Conservation (phyloP, 768 basidiomycete genomes). For the Porphyrellus cyaneotinctus region DNA sequence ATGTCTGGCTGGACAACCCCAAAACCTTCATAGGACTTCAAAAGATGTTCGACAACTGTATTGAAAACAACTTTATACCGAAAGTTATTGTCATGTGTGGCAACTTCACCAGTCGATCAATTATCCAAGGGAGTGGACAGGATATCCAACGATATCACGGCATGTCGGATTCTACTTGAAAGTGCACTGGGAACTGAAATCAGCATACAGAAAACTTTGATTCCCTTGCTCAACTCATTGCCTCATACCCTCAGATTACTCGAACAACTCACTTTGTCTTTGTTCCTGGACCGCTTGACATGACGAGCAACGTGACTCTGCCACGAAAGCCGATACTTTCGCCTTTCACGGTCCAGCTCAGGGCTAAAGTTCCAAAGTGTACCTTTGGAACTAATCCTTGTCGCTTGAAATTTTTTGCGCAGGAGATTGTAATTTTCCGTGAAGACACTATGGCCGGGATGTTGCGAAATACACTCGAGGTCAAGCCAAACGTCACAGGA, state of each 20-base stretch:
- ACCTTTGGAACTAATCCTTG: conserved; percentile 91
- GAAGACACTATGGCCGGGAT: conserved; percentile 93
- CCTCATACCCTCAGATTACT: conserved; percentile 73
- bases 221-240: conserved; percentile 77
- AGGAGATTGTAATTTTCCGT: conserved; percentile 91
- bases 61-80: conserved; percentile 83
- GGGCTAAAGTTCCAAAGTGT: conserved; percentile 67
- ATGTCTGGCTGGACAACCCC: conserved; percentile 92
- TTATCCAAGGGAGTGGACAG: conserved; percentile 71
- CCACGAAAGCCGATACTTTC: conserved; percentile 81
- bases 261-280: conserved; percentile 86
- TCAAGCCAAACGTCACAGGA: conserved; percentile 75
- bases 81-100: conserved; percentile 90
- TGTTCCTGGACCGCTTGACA: conserved; percentile 91
- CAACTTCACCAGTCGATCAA: conserved; percentile 85
- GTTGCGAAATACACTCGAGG: conserved; percentile 86
- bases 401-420: conserved; percentile 90
- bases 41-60: conserved; percentile 86
- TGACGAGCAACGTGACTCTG: conserved; percentile 73
- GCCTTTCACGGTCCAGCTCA: conserved; percentile 65
- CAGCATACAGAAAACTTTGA: conserved; percentile 78
- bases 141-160: conserved; percentile 87
- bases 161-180: conserved; percentile 23
- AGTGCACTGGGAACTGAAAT: not conserved
- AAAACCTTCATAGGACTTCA: conserved; percentile 74